phyloP scores from a whole-genome alignment of 176 grass and related monocot species.

The Paspalum vaginatum region DNA sequence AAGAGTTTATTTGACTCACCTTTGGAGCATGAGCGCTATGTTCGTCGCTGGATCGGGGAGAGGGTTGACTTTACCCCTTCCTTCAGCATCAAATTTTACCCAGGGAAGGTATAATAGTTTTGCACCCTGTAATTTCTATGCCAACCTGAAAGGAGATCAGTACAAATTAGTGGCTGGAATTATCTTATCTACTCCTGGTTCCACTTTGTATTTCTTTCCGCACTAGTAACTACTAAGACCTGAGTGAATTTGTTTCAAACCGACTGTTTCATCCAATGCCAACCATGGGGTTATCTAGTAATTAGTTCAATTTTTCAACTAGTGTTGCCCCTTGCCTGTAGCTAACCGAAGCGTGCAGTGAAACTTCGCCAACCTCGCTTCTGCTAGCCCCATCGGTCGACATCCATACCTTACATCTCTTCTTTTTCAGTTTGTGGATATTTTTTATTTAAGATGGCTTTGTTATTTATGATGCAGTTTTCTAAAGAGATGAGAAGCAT shows the following conservation, averaged over 20 bases:
- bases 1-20: conserved; percentile 61
- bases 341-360: neutral
- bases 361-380: neutral
- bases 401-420: neutral
- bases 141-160: neutral
- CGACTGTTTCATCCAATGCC: neutral
- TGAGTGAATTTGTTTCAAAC: neutral
- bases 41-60: conserved; percentile 77
- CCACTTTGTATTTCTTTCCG: neutral
- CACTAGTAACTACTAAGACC: neutral
- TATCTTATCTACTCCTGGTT: neutral
- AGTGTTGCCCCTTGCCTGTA: conserved; percentile 19
- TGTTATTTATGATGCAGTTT: conserved; percentile 57
- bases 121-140: conserved; percentile 2
- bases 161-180: neutral
- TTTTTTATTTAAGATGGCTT: neutral
- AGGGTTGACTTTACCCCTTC: conserved; percentile 59
- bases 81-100: conserved; percentile 90
- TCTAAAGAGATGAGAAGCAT: conserved; percentile 92
- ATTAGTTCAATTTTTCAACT: neutral
- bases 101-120: conserved; percentile 63
- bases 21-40: conserved; percentile 74
- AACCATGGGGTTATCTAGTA: neutral
- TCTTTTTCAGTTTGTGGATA: neutral
- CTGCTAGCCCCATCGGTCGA: conserved; percentile 4